These are phyloP conservation scores for Secale cereale DNA, from an alignment of 176 grass and related monocot genomes.

Conservation along the genomic window DNA sequence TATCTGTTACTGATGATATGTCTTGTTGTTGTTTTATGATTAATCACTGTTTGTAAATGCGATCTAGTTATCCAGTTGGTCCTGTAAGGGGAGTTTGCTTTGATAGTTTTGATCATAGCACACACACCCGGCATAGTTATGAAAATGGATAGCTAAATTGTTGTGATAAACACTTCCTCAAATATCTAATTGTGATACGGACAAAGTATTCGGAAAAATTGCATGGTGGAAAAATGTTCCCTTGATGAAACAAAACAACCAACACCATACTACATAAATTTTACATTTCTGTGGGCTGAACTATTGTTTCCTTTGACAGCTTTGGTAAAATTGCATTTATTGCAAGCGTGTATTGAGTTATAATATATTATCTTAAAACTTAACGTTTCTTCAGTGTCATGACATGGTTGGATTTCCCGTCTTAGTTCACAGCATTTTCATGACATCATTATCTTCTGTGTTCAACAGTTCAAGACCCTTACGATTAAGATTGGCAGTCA, in stretches of 20 bases:
- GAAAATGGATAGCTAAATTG: background rate
- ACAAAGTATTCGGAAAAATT: background rate
- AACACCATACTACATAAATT: background rate
- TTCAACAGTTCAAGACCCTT: conserved; percentile 22
- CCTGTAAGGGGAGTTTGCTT: conserved; percentile 5
- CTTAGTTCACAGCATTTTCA: background rate
- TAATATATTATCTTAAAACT: conserved; percentile 5
- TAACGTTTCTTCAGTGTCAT: conserved; percentile 1
- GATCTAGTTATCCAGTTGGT: conserved; percentile 7
- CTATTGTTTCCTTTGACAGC: conserved; percentile 6
- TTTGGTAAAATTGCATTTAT: background rate
- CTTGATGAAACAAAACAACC: background rate
- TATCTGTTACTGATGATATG: background rate
- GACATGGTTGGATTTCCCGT: background rate
- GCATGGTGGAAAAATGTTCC: background rate
- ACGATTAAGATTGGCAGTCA: conserved; percentile 20
- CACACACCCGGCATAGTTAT: background rate
- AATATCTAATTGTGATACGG: background rate
- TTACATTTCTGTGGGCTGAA: background rate
- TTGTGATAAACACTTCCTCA: background rate
- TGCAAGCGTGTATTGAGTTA: background rate
- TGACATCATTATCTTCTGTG: conserved; percentile 21
- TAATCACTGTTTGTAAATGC: background rate
- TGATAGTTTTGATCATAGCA: background rate
- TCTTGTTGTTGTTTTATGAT: no score